These are phyloP conservation scores for Rubus idaeus DNA, from an alignment of 306 rosid species.

Conservation along the genomic window DNA sequence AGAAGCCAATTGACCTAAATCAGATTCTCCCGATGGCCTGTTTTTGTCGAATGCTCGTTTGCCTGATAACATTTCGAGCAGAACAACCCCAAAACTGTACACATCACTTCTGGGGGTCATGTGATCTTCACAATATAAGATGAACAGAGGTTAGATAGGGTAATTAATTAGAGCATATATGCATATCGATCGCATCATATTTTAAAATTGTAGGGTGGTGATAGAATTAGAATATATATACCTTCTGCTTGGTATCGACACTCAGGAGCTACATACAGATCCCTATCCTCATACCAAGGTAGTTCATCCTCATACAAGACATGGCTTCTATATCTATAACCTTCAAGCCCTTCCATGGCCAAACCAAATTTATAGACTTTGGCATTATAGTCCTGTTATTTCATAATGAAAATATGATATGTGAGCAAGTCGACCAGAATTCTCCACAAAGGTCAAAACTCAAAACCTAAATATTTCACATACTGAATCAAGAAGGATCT, in stretches of 20 bases:
- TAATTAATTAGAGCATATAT: neutral
- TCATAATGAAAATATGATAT: conserved; percentile 10
- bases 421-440: conserved; percentile 17
- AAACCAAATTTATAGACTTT: conserved; percentile 89
- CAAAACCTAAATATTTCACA: conserved; percentile 18
- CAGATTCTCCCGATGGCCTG: conserved; percentile 66
- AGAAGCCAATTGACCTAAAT: conserved; percentile 57
- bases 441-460: neutral
- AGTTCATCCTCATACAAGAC: conserved; percentile 29
- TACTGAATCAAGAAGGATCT: conserved; percentile 78
- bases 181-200: neutral
- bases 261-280: neutral
- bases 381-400: conserved; percentile 62
- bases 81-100: conserved; percentile 89
- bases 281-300: neutral
- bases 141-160: neutral
- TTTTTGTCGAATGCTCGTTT: conserved; percentile 67
- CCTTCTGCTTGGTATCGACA: no score
- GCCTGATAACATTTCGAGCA: conserved; percentile 76
- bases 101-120: conserved; percentile 79
- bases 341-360: conserved; percentile 85
- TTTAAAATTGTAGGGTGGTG: neutral
- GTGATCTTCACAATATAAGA: conserved; percentile 54
- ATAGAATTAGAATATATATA: neutral
- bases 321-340: conserved; percentile 50